Conservation (phyloP, 208 protist species). For the Acanthamoeba castellanii region DNA sequence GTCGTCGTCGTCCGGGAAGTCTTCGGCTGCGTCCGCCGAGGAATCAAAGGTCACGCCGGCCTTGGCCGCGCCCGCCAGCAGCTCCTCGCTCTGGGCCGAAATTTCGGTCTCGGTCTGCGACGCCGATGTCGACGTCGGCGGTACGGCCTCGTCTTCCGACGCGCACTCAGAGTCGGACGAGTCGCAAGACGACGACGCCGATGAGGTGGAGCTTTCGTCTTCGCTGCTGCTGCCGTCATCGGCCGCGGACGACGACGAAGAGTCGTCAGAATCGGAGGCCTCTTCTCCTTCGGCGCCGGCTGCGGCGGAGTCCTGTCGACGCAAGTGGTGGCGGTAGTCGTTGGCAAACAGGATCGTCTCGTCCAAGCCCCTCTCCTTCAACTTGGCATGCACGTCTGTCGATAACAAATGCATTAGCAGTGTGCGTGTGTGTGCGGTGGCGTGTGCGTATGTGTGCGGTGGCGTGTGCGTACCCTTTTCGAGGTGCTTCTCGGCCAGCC, state of each 20-base stretch:
- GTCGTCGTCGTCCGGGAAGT: not conserved
- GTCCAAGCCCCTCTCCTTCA: constrained; percentile 55
- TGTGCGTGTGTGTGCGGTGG: not conserved
- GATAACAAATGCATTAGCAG: too few relatives aligned
- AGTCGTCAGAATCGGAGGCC: not conserved
- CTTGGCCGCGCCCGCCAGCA: too few relatives aligned
- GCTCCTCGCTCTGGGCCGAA: too few relatives aligned
- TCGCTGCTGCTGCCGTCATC: too few relatives aligned
- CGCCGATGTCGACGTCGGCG: too few relatives aligned
- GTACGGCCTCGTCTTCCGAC: too few relatives aligned
- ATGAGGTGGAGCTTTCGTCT: too few relatives aligned
- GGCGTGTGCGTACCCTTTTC: not conserved
- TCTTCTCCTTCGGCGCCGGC: not conserved
- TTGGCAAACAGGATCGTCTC: constrained; percentile 68
- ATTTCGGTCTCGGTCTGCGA: too few relatives aligned
- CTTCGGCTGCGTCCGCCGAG: not conserved
- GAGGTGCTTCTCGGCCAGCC: constrained; percentile 61
- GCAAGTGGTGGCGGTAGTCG: not conserved
- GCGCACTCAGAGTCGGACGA: too few relatives aligned
- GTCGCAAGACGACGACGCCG: too few relatives aligned
- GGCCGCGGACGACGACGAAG: too few relatives aligned
- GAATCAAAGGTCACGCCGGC: not conserved
- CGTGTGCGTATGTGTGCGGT: not conserved
- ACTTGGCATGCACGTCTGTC: constrained; percentile 31
- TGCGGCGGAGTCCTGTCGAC: not conserved